Base-by-base conservation (phyloP, 2,329 filamentous ascomycete species). In the Phoma sp. region DNA sequence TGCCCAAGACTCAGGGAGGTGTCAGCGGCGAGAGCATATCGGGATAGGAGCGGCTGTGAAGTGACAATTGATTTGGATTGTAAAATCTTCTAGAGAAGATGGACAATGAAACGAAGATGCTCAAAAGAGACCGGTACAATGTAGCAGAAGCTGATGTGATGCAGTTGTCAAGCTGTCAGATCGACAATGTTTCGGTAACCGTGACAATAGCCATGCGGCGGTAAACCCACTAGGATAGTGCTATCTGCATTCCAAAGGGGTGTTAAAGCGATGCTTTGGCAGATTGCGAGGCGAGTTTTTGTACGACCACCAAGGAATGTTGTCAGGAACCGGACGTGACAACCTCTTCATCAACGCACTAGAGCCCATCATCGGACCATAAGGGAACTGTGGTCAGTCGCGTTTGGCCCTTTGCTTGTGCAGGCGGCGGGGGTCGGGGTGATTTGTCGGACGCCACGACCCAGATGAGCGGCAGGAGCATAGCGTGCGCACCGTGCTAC, bases 261-360 rank as follows among this genome's bases (percentile, higher is more conserved):
- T 42, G 39, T 42, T 30, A 20, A 47, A 45, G 40, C 20, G 47
- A 51, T 51, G 30, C 11, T 30, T 25, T 30, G 21, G 34, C 42
- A 38, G 42, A 37, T 50, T 50, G 46, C 40, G 29, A 42, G 37
- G 42, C 17, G 47, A 28, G 37, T 15, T 32, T 20, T 46, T 47
- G 53, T 56, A 32, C 30, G 15, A 51, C 53, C 42, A 42, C 5
- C 18, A 18, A 51, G 37, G 53, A 56, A 56, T 56, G 46, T 36
- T 46, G 32, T 38, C 21, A 20, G 11, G 33, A 25, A 46, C 33
- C 33, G 14, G 21, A 26, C 21, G 45, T 49, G 45, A 49, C 40
- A 45, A 2, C 40, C n/a, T 17, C 23, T 17, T 30, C 15, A 38
- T 3, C 15, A 42, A 47, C 17, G 32, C 43, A 26, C 25, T 42